Percentiles rank a stretch among this genome's conserved stretches.
Conservation (phyloP, 1,284 basidiomycete species). For the Athelia psychrophila region DNA sequence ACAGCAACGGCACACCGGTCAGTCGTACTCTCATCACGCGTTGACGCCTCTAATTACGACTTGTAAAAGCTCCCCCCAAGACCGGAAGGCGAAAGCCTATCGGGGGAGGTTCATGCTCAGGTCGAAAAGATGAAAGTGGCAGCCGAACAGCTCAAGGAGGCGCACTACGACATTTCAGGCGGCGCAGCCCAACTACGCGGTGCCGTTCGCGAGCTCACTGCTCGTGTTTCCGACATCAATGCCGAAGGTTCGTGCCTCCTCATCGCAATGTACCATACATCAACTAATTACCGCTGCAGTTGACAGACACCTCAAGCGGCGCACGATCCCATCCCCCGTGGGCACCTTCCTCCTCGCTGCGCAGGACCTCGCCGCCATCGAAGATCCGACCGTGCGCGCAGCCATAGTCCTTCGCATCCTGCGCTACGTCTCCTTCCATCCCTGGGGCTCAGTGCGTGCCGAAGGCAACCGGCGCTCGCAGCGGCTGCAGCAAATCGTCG, state of each 20-base stretch:
- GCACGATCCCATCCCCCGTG: slow-evolving; percentile 39
- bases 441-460: slow-evolving; percentile 68
- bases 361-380: slow-evolving; percentile 28
- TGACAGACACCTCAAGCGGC: slow-evolving; percentile 30
- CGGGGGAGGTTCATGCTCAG: slow-evolving; percentile 22
- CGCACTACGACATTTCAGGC: slow-evolving; percentile 27
- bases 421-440: slow-evolving; percentile 65
- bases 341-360: slow-evolving; percentile 49
- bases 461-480: slow-evolving; percentile 49
- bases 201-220: slow-evolving; percentile 30
- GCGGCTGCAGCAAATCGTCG: slow-evolving; percentile 44
- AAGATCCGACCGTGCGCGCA: slow-evolving; percentile 33
- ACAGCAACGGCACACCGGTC: background rate
- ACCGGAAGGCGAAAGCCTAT: slow-evolving; percentile 12
- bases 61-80: too few relatives aligned
- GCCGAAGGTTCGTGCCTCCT: slow-evolving; percentile 18
- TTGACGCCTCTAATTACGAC: background rate
- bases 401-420: slow-evolving; percentile 59
- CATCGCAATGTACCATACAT: slow-evolving; percentile 1
- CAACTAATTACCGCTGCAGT: slow-evolving; percentile 26
- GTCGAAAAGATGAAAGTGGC: slow-evolving; percentile 16
- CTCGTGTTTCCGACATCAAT: slow-evolving; percentile 33
- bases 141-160: background rate
- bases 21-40: background rate
- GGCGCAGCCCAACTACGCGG: slow-evolving; percentile 32